These are phyloP conservation scores for Asterella californica DNA, from an alignment of 225 moss, liverwort and hornwort species.

Conservation along the genomic window DNA sequence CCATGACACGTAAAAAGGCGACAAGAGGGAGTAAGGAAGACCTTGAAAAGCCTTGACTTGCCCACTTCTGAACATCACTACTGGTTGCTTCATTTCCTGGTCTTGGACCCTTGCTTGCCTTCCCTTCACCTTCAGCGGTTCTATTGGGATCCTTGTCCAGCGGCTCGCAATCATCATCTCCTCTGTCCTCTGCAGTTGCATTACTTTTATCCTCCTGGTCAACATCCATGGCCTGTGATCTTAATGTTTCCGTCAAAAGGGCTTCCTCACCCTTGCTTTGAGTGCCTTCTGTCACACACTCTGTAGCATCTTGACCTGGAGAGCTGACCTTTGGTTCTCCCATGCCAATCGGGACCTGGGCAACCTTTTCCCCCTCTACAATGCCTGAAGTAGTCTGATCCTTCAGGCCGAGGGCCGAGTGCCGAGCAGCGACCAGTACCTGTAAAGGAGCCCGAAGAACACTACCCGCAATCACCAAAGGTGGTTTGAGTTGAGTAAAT, in stretches of 20 bases:
- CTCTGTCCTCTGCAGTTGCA: slow-evolving; percentile 2
- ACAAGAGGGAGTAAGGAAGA: slow-evolving; percentile 13
- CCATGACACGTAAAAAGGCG: not conserved
- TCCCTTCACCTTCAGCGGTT: slow-evolving; percentile 13
- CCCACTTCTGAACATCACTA: slow-evolving; percentile 62
- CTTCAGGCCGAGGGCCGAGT: not conserved
- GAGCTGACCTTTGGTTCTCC: not conserved
- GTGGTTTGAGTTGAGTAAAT: not conserved
- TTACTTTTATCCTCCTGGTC: slow-evolving; percentile 12
- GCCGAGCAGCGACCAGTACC: slow-evolving; percentile 60
- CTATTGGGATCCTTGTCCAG: slow-evolving; percentile 3
- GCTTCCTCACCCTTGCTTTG: slow-evolving; percentile 13
- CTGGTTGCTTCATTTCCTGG: slow-evolving; percentile 40
- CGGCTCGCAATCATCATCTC: slow-evolving; percentile 19
- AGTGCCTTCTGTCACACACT: not conserved
- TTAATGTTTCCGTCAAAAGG: slow-evolving; percentile 6
- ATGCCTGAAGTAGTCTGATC: not conserved
- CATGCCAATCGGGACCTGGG: not conserved
- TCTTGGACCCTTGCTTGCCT: slow-evolving; percentile 25
- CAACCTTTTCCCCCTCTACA: not conserved
- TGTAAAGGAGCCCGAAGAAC: slow-evolving; percentile 72
- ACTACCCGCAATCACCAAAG: slow-evolving; percentile 34
- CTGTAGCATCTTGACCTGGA: slow-evolving; percentile 15
- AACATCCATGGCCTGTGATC: slow-evolving; percentile 25
- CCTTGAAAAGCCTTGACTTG: slow-evolving; percentile 83